These are phyloP conservation scores for Penicillium herquei DNA, from an alignment of 495 filamentous ascomycete genomes.

Conservation along the genomic window DNA sequence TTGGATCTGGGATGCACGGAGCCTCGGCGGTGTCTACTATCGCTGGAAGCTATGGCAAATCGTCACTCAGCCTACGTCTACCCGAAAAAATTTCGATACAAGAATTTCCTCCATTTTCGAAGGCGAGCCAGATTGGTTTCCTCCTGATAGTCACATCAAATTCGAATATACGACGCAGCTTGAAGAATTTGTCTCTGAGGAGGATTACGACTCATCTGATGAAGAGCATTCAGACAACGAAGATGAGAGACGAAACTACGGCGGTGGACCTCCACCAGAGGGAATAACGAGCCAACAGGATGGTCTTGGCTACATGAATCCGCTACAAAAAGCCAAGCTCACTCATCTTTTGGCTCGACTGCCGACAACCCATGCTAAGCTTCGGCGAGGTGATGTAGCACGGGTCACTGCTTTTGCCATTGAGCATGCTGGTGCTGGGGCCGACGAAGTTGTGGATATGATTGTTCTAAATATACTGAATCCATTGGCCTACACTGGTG, in stretches of 20 bases:
- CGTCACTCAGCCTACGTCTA: conserved; percentile 51
- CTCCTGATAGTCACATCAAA: conserved; percentile 62
- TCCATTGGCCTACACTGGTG: conserved; percentile 61
- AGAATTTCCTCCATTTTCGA: conserved; percentile 58
- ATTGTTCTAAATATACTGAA: conserved; percentile 76
- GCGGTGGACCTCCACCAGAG: conserved; percentile 52
- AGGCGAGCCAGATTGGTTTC: conserved; percentile 65
- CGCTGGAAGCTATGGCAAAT: conserved; percentile 88
- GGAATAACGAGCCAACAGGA: conserved; percentile 38
- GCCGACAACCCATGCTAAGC: conserved; percentile 69
- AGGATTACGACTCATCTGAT: conserved; percentile 84
- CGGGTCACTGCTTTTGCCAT: conserved; percentile 88
- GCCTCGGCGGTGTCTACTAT: conserved; percentile 78
- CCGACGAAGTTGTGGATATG: conserved; percentile 86
- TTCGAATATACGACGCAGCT: conserved; percentile 74
- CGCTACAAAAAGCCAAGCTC: conserved; percentile 79
- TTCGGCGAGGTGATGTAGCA: conserved; percentile 84
- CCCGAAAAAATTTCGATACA: conserved; percentile 16
- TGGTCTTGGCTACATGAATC: conserved; percentile 74
- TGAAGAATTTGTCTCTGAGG: conserved; percentile 75
- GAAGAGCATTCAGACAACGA: conserved; percentile 84
- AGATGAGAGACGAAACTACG: conserved; percentile 53
- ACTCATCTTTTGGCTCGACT: conserved; percentile 76
- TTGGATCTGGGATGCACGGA: conserved; percentile 89
- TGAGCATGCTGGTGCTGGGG: conserved; percentile 72